Percentiles rank a stretch among this genome's conserved stretches.
These are phyloP conservation scores for Vitis hybrid DNA, from an alignment of 177 flowering plant genomes.

Conservation along the genomic window DNA sequence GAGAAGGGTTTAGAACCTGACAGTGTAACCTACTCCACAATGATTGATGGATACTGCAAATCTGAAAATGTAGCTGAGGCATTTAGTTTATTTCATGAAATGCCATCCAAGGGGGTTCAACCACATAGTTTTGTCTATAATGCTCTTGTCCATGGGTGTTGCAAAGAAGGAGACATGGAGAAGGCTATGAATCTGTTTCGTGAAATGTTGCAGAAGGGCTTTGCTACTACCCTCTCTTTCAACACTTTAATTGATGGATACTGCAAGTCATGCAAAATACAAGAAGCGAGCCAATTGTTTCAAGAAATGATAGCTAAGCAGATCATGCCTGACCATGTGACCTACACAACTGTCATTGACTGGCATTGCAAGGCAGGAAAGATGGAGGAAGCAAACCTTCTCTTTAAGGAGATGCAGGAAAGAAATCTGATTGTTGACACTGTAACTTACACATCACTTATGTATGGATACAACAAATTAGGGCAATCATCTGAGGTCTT, in stretches of 20 bases:
- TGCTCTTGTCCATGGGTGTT: conserved; percentile 67
- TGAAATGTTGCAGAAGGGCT: conserved; percentile 51
- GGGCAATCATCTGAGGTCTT: conserved; percentile 21
- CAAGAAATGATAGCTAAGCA: conserved; percentile 43
- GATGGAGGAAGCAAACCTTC: conserved; percentile 22
- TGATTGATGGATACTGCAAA: conserved; percentile 75
- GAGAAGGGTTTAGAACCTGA: conserved; percentile 52
- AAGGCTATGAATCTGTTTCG: conserved; percentile 53
- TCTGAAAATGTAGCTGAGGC: conserved; percentile 54
- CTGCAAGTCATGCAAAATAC: conserved; percentile 49
- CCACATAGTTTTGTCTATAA: conserved; percentile 55
- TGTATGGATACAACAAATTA: conserved; percentile 19
- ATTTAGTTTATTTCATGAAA: conserved; percentile 53
- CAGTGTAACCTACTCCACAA: conserved; percentile 50
- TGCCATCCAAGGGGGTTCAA: conserved; percentile 41
- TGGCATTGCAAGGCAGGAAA: conserved; percentile 16
- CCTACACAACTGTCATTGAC: conserved; percentile 66
- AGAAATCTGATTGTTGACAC: conserved; percentile 14
- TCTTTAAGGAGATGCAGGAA: conserved; percentile 23
- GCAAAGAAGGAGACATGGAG: conserved; percentile 54
- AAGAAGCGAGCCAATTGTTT: conserved; percentile 42
- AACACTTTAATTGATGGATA: conserved; percentile 61
- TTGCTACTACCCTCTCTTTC: conserved; percentile 47
- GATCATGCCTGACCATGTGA: conserved; percentile 50
- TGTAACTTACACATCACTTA: conserved; percentile 24